phyloP scores from a whole-genome alignment of 2,329 filamentous ascomycete species.

The Verticillium dahliae region DNA sequence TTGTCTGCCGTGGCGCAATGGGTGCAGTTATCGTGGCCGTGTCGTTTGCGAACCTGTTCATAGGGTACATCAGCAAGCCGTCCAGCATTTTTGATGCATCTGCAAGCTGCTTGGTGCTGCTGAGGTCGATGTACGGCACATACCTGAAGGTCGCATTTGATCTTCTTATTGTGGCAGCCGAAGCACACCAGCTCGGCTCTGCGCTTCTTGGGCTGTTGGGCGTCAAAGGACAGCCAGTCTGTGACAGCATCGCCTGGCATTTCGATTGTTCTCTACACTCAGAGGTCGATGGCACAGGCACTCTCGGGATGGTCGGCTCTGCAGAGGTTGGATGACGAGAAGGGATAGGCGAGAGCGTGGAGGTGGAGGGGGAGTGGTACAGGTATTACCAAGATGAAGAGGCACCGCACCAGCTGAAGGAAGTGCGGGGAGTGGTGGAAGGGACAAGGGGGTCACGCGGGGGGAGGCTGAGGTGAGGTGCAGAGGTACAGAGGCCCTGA shows the following conservation, averaged over 20 bases:
- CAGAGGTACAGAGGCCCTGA: too few species aligned
- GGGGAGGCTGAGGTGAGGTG: neutral
- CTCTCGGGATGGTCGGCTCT: too few species aligned
- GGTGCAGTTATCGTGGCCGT: constrained; percentile 18
- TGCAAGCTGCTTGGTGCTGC: too few species aligned
- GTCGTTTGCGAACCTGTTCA: constrained; percentile 10
- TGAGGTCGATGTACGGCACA: neutral
- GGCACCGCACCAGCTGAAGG: too few species aligned
- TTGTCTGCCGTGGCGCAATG: constrained; percentile 19
- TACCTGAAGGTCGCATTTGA: constrained; percentile 26
- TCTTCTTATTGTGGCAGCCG: constrained; percentile 26
- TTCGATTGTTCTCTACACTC: neutral
- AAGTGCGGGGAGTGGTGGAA: neutral
- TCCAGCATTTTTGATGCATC: neutral
- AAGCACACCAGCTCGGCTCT: constrained; percentile 22
- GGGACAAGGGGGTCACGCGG: neutral
- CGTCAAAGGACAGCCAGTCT: constrained; percentile 26
- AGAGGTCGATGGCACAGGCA: neutral
- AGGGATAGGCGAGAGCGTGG: too few species aligned
- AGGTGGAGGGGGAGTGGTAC: too few species aligned
- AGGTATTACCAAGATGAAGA: too few species aligned
- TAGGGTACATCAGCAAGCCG: neutral
- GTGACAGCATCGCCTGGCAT: constrained; percentile 7
- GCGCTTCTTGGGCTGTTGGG: constrained; percentile 22
- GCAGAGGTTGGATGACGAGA: too few species aligned